Percentiles rank a stretch among this genome's conserved stretches.
These are phyloP conservation scores for Psophocarpus tetragonolobus DNA, from an alignment of 306 rosid genomes.

Conservation along the genomic window DNA sequence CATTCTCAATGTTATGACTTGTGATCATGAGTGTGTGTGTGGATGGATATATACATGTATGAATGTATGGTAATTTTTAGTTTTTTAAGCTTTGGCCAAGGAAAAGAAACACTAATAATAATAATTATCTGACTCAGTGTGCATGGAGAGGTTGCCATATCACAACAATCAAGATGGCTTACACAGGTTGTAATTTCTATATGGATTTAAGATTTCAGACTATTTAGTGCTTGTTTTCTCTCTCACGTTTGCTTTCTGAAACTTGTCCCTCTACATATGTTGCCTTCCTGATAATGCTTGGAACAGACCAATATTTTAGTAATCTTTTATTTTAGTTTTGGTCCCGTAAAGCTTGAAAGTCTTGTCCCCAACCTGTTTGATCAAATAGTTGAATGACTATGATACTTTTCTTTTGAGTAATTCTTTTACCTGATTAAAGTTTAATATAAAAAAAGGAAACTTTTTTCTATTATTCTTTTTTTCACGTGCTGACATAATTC, in stretches of 20 bases:
- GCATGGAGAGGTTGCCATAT: conserved; percentile 79
- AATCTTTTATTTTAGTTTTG: too few species aligned
- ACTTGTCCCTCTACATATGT: neutral
- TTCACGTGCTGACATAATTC: neutral
- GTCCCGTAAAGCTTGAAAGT: neutral
- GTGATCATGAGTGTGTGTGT: neutral
- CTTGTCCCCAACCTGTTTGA: conserved; percentile 10
- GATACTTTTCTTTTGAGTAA: neutral
- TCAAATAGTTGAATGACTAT: neutral
- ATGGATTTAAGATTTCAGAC: conserved; percentile 37
- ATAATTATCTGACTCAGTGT: conserved; percentile 42
- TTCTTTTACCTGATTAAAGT: neutral
- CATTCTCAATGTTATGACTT: neutral
- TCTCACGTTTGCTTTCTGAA: neutral
- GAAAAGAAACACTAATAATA: conserved; percentile 2
- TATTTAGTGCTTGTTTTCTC: conserved; percentile 11
- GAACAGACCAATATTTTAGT: neutral
- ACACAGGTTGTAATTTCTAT: conserved; percentile 36
- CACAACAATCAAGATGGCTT: conserved; percentile 75
- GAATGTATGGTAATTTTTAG: neutral
- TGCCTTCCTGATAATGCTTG: neutral
- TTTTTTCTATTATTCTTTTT: neutral
- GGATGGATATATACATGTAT: neutral
- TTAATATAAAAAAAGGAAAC: neutral
- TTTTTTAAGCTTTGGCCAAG: neutral